phyloP scores from a whole-genome alignment of 352 stramenopile genomes.

The Phytophthora hibernalis region DNA sequence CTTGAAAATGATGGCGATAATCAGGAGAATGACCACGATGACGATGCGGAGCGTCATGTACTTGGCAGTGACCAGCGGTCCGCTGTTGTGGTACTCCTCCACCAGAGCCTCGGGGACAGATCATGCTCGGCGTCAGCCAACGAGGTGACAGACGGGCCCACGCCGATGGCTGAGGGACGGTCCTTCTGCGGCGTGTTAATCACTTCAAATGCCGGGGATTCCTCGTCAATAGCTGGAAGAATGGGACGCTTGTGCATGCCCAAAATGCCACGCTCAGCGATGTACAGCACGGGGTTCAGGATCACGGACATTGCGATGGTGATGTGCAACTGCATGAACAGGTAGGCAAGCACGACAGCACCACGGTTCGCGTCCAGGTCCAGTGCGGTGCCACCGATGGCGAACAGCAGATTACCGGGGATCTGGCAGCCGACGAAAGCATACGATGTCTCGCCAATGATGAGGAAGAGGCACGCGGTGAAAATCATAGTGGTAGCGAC shows the following conservation, averaged over 20 bases:
- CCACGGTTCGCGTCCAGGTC: slow-evolving; percentile 54
- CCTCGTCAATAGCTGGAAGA: slow-evolving; percentile 29
- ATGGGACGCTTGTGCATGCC: slow-evolving; percentile 65
- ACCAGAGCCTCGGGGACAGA: slow-evolving; percentile 39
- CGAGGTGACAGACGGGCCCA: slow-evolving; percentile 41
- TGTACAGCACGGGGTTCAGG: slow-evolving; percentile 65
- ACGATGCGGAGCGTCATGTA: slow-evolving; percentile 49
- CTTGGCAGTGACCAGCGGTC: slow-evolving; percentile 46
- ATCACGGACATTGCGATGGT: slow-evolving; percentile 69
- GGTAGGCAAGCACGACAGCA: slow-evolving; percentile 58
- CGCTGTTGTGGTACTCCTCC: slow-evolving; percentile 51
- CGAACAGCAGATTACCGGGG: slow-evolving; percentile 65
- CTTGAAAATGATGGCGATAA: slow-evolving; percentile 64
- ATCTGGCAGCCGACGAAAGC: slow-evolving; percentile 69
- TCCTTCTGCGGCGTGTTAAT: slow-evolving; percentile 38
- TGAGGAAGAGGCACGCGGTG: slow-evolving; percentile 57
- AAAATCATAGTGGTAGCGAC: slow-evolving; percentile 58
- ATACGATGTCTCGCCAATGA: slow-evolving; percentile 52
- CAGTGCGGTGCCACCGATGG: slow-evolving; percentile 53
- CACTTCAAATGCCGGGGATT: slow-evolving; percentile 36
- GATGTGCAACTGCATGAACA: slow-evolving; percentile 76
- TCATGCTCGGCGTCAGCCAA: slow-evolving; percentile 43
- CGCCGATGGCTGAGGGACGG: slow-evolving; percentile 6
- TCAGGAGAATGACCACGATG: slow-evolving; percentile 54
- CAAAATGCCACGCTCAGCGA: slow-evolving; percentile 58